phyloP scores from a whole-genome alignment of 352 stramenopile species.

The Phytophthora constricta region DNA sequence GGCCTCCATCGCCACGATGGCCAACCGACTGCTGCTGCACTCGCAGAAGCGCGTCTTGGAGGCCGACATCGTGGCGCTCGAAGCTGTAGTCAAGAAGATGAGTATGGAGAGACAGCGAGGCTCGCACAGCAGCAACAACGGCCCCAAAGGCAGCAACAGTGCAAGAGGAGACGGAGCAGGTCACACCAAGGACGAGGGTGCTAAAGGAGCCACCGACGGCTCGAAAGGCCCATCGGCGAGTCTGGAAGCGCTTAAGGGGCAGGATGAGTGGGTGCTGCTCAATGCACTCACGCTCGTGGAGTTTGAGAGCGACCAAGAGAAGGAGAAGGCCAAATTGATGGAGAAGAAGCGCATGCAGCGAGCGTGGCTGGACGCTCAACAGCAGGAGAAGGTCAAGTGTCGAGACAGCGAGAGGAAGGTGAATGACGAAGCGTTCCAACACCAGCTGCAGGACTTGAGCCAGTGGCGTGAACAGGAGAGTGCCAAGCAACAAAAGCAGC shows the following conservation, averaged over 20 bases:
- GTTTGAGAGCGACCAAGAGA: conserved; percentile 65
- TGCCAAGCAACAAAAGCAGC: conserved; percentile 55
- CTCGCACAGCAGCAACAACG: conserved; percentile 16
- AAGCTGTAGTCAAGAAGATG: conserved; percentile 73
- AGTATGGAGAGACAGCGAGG: conserved; percentile 51
- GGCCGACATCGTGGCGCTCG: conserved; percentile 64
- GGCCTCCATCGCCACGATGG: conserved; percentile 62
- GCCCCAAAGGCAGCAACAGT: conserved; percentile 9
- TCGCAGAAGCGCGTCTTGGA: conserved; percentile 60
- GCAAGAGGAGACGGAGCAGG: background rate
- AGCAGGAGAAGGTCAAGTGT: conserved; percentile 49
- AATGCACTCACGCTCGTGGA: conserved; percentile 79
- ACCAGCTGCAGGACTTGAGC: conserved; percentile 53
- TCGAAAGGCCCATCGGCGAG: conserved; percentile 23
- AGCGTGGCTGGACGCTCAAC: conserved; percentile 66
- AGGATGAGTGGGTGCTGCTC: conserved; percentile 80
- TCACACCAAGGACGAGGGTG: background rate
- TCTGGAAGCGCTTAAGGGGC: conserved; percentile 41
- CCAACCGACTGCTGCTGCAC: conserved; percentile 58
- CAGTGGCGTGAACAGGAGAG: conserved; percentile 62
- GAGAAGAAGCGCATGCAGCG: conserved; percentile 73
- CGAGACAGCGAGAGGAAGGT: conserved; percentile 42
- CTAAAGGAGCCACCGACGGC: conserved; percentile 9
- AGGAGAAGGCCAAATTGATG: conserved; percentile 40
- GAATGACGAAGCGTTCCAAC: conserved; percentile 42